phyloP scores from a whole-genome alignment of 768 basidiomycete genomes.

The Pleurotus giganteus region DNA sequence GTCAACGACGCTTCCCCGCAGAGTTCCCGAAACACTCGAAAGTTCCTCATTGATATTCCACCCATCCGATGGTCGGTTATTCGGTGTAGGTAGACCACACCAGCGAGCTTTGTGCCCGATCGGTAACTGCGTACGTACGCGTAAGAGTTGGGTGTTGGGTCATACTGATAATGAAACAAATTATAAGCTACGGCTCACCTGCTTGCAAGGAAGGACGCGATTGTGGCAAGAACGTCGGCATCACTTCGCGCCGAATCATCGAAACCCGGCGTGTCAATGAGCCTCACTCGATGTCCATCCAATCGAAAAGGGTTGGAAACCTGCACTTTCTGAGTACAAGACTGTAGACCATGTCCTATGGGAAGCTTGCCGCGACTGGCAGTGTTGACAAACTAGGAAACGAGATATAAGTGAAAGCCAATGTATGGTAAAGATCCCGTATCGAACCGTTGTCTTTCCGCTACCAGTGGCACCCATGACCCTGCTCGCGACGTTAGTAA shows the following conservation, averaged over 20 bases:
- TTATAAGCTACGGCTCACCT: too few species aligned
- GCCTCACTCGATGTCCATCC: constrained; percentile 23
- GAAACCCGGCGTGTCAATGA: constrained; percentile 43
- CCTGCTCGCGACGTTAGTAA: too few species aligned
- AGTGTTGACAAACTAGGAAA: too few species aligned
- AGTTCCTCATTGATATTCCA: constrained; percentile 39
- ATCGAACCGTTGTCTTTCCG: too few species aligned
- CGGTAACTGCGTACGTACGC: too few species aligned
- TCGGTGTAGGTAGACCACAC: constrained; percentile 43
- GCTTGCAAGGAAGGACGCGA: constrained; percentile 14
- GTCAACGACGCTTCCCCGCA: constrained; percentile 42
- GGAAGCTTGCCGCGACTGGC: constrained; percentile 25
- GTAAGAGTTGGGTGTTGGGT: too few species aligned
- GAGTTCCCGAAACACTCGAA: constrained; percentile 42
- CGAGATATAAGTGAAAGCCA: too few species aligned
- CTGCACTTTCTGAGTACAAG: constrained; percentile 32
- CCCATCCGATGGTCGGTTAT: constrained; percentile 40
- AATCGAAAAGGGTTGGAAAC: constrained; percentile 20
- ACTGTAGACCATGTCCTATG: constrained; percentile 29
- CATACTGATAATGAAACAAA: too few species aligned
- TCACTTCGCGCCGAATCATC: constrained; percentile 33
- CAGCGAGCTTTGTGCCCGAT: constrained; percentile 29
- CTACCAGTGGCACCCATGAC: too few species aligned
- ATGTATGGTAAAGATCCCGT: too few species aligned
- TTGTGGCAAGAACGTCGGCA: constrained; percentile 30